phyloP scores from a whole-genome alignment of 495 filamentous ascomycete species.

The Paragyromitra xinjiangensis region DNA sequence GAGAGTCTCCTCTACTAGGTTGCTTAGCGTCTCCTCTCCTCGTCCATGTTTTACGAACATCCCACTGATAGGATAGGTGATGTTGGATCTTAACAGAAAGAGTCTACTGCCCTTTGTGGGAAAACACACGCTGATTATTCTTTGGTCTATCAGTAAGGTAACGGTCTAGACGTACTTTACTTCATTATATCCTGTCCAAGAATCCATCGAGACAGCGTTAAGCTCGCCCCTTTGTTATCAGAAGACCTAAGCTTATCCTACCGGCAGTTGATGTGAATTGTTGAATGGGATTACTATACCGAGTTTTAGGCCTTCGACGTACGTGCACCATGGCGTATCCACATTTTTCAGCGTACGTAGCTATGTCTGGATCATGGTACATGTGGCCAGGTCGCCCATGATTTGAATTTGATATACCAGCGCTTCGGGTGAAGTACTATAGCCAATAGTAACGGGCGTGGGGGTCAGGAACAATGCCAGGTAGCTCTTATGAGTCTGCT shows the following conservation, averaged over 20 bases:
- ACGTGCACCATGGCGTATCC: not conserved
- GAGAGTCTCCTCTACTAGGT: not conserved
- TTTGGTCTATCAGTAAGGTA: not conserved
- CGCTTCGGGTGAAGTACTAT: slow-evolving; percentile 1
- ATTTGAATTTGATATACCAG: slow-evolving; percentile 1
- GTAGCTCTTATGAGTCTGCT: not conserved
- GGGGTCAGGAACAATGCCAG: slow-evolving; percentile 6
- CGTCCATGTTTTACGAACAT: not conserved
- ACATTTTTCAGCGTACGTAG: not conserved
- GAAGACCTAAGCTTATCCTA: not conserved
- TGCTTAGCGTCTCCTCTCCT: not conserved
- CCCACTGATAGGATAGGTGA: not conserved
- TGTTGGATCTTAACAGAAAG: not conserved
- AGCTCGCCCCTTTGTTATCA: not conserved
- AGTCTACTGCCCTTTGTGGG: not conserved
- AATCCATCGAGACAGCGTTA: not conserved
- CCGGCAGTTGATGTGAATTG: slow-evolving; percentile 10
- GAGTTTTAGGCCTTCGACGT: not conserved
- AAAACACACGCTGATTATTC: not conserved
- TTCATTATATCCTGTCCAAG: not conserved
- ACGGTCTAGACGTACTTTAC: not conserved
- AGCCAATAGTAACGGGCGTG: slow-evolving; percentile 23
- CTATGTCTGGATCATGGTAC: not conserved
- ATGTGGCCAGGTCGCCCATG: not conserved
- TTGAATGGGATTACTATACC: slow-evolving; percentile 3